Percentiles rank a stretch among this genome's conserved stretches.
phyloP scores from a whole-genome alignment of 176 grass and related monocot species.

The Themeda triandra region DNA sequence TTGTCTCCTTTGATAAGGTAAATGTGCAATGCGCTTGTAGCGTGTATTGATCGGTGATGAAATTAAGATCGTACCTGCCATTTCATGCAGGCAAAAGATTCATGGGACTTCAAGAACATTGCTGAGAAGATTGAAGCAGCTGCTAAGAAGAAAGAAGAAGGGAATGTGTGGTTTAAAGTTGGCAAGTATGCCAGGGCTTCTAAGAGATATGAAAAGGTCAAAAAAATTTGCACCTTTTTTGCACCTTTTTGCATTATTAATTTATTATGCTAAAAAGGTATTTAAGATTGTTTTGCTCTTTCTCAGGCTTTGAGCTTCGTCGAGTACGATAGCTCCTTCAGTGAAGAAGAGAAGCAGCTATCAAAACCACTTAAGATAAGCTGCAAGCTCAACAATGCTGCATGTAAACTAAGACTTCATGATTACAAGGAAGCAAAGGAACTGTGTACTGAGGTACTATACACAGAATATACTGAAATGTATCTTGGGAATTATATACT shows the following conservation, averaged over 20 bases:
- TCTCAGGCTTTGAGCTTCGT: constrained; percentile 60
- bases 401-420: constrained; percentile 79
- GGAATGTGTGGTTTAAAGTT: constrained; percentile 69
- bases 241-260: background rate
- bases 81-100: constrained; percentile 63
- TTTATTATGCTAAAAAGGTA: background rate
- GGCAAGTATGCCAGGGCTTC: constrained; percentile 72
- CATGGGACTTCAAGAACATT: constrained; percentile 68
- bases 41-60: background rate
- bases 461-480: background rate
- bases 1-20: constrained; percentile 84
- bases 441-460: constrained; percentile 61
- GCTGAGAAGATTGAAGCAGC: constrained; percentile 80
- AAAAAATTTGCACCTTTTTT: background rate
- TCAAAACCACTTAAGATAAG: constrained; percentile 63
- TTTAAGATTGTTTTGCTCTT: background rate
- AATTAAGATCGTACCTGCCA: background rate
- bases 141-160: constrained; percentile 86
- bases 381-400: constrained; percentile 85
- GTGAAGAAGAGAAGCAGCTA: constrained; percentile 69
- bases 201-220: constrained; percentile 82
- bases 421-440: constrained; percentile 78
- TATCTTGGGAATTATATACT: background rate
- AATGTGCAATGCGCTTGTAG: background rate
- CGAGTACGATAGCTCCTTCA: constrained; percentile 73